Base-by-base conservation (phyloP, 2,329 filamentous ascomycete genomes). In the Aciculosporium take region DNA sequence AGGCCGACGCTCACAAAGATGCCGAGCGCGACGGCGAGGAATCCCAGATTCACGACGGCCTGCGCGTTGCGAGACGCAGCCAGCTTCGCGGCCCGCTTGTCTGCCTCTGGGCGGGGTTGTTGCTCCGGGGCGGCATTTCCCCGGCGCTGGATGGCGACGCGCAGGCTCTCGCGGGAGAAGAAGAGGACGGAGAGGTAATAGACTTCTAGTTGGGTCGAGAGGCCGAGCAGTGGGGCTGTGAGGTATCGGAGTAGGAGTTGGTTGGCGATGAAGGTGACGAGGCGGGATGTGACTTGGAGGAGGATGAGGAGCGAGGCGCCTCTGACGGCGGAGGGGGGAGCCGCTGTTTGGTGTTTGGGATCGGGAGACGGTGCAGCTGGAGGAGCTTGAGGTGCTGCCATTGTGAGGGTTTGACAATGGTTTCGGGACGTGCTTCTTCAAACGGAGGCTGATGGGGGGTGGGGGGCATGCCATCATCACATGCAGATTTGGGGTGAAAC, bases 101-200 rank as follows among this genome's bases (percentile, higher is more conserved):
- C 27, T 8, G 35, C 35, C 12, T 9, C n/a, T n/a, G n/a, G 24
- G 34, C 3, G 34, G 13, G 36, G 32, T 17, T 41, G 28, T 5
- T 42, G 30, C n/a, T 28, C 39, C 9, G 44, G 45, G 5, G 8
- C 7, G 3, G 24, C 13, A 4, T 49, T 50, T n/a, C 51, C 47
- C 50, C 88, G 83, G 39, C 91, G 74, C 62, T 96, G 89, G 28
- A 94, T 76, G 21, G 89, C 87, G n/a, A 94, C 81, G 13, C 91
- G 81, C 37, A 96, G 66, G 53, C 83, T 89, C 62, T 98, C 91
- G 30, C 91, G 75, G 0, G 91, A 83, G 55, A 98, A 96, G 61
- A 94, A 95, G 1, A 98, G 71, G n/a, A 93, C 80, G 0, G 87
- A 86, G 34, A 94, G 81, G 45, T 89, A 88, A 59, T 88, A 95